A percentile compares a stretch with the other conserved stretches of the same genome.
These are phyloP conservation scores for Talaromyces proteolyticus DNA, from an alignment of 495 filamentous ascomycete genomes.

Conservation along the genomic window DNA sequence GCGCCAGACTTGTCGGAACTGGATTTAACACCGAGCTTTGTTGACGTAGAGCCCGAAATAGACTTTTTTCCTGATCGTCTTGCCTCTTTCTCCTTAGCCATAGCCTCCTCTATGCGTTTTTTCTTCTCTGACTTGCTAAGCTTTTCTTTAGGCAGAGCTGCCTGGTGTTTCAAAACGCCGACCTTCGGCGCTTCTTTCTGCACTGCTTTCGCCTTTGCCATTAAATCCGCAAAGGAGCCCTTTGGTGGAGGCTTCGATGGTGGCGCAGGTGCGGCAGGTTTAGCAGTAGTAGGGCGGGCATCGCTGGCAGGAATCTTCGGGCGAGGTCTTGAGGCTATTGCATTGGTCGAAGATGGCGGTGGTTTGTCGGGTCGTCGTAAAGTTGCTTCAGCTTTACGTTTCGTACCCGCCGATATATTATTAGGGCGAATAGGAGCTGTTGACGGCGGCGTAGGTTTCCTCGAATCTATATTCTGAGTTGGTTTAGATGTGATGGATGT, in stretches of 20 bases:
- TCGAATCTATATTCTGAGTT: conserved; percentile 17
- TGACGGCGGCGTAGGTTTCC: conserved; percentile 10
- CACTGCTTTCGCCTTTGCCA: conserved; percentile 30
- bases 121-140: conserved; percentile 36
- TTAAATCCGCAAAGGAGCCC: conserved; percentile 38
- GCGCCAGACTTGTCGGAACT: conserved; percentile 14
- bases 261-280: conserved; percentile 12
- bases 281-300: conserved; percentile 10
- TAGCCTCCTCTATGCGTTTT: conserved; percentile 26
- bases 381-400: conserved; percentile 40
- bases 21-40: conserved; percentile 12
- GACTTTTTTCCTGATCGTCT: conserved; percentile 19
- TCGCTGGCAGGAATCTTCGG: conserved; percentile 13
- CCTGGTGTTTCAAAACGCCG: conserved; percentile 31
- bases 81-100: conserved; percentile 24
- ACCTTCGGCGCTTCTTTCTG: conserved; percentile 29
- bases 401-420: conserved; percentile 21
- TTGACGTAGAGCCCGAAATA: conserved; percentile 11
- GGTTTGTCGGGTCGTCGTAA: conserved; percentile 24
- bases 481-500: conserved; percentile 4
- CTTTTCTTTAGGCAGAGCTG: conserved; percentile 25
- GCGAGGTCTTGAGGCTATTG: conserved; percentile 12
- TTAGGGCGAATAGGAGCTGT: conserved; percentile 11
- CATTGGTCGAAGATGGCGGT: conserved; percentile 2
- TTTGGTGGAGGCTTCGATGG: conserved; percentile 33